Base-by-base conservation (phyloP, 371 early-diverging fungal genomes). In the Zancudomyces culisetae region DNA sequence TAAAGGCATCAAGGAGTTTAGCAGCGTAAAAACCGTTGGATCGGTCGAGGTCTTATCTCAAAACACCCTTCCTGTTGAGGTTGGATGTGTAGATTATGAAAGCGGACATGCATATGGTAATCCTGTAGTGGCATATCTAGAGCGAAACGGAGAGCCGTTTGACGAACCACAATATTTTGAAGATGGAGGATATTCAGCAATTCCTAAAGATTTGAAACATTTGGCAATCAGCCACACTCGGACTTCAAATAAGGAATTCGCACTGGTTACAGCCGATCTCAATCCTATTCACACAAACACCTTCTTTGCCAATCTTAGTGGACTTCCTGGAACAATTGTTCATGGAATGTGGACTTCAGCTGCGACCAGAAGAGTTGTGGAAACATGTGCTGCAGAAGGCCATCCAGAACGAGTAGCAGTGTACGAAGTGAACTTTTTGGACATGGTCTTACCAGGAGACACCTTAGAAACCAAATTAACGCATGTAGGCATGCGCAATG, bases 261-360 rank as follows among this genome's bases (percentile, higher is more conserved):
- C 50, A 27, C 20, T 8, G n/a, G 22, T 30, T 26, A 35, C 53
- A 8, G 81, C 81, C 46, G 96, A 95, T 62, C 79, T 75, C 72
- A 95, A 95, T 70, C 92, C 96, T 19, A 95, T 95, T 56, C 96
- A 95, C 74, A 87, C 87, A 60, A 89, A 84, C 75, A 81, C 80
- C 47, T 87, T 85, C 75, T 88, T 95, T 74, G 85, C 94, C 46
- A 87, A 88, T 51, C 64, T 87, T 19, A 91, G 88, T 43, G 74
- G 74, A 30, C 77, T 95, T 52, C 92, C 94, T 40, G 90, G 83
- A 49, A 89, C 93, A 29, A 93, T 95, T 54, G 89, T 90, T 19
- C 96, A 95, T 62, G 96, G 96, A 45, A 92, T 95, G 96, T 95
- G 94, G 94, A 93, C 93, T 29, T 76, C 77, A 49, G 90, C 90